phyloP scores from a whole-genome alignment of 2,329 filamentous ascomycete genomes.

The Botryotinia convoluta region DNA sequence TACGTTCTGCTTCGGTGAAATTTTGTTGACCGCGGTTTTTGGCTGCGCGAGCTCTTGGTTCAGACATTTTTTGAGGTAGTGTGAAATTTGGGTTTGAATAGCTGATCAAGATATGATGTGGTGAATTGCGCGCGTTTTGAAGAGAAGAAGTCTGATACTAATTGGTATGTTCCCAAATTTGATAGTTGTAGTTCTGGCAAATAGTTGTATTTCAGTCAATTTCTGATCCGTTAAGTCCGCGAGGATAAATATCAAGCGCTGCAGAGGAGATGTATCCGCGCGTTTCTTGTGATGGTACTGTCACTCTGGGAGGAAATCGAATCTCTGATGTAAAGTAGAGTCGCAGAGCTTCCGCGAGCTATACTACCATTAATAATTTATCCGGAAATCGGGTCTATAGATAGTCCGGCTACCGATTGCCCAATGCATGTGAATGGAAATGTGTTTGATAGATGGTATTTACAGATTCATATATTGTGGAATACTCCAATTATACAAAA shows the following conservation, averaged over 20 bases:
- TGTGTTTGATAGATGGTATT: slow-evolving; percentile 11
- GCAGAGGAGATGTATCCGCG: background rate
- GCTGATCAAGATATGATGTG: background rate
- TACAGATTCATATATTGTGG: background rate
- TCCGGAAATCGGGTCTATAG: background rate
- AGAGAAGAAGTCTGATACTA: background rate
- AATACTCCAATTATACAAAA: background rate
- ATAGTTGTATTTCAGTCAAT: background rate
- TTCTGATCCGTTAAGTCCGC: no score
- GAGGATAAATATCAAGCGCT: background rate
- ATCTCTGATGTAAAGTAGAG: background rate
- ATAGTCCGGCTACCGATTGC: slow-evolving; percentile 5
- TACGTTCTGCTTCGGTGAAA: slow-evolving; percentile 70
- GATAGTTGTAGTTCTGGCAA: background rate
- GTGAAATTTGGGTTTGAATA: background rate
- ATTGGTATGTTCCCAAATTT: background rate
- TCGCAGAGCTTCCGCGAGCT: background rate
- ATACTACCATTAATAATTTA: background rate
- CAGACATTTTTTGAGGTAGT: slow-evolving; percentile 48
- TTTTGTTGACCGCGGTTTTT: slow-evolving; percentile 83
- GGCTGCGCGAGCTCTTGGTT: slow-evolving; percentile 72
- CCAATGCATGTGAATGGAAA: slow-evolving; percentile 19
- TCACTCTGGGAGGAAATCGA: background rate
- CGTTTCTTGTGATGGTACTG: background rate
- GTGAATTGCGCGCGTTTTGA: background rate